phyloP scores from a whole-genome alignment of 176 grass and related monocot species.

The Elaeis guineensis region DNA sequence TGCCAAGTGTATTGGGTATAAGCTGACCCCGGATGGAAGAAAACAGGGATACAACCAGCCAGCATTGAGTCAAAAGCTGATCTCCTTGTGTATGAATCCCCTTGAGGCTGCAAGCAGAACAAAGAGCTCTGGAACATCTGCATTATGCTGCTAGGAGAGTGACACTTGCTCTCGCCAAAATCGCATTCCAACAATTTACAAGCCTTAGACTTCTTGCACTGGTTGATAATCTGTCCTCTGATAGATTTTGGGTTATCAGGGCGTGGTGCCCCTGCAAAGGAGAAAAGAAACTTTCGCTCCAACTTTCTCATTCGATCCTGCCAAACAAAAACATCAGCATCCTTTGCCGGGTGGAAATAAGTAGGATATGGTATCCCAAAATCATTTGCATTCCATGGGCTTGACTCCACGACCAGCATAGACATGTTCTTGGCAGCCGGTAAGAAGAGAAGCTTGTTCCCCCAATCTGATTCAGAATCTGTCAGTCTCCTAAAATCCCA shows the following conservation, averaged over 20 bases:
- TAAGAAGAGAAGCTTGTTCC: constrained; percentile 81
- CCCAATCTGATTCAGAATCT: constrained; percentile 66
- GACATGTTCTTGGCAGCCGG: constrained; percentile 91
- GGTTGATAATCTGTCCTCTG: constrained; percentile 69
- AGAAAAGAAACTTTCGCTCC: constrained; percentile 76
- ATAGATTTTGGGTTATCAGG: constrained; percentile 84
- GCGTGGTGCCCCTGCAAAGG: constrained; percentile 83
- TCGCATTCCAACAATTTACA: constrained; percentile 90
- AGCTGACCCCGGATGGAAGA: constrained; percentile 95
- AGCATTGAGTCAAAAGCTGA: constrained; percentile 92
- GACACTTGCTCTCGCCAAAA: constrained; percentile 93
- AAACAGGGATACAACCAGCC: constrained; percentile 93
- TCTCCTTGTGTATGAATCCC: constrained; percentile 88
- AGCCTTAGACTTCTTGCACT: constrained; percentile 63
- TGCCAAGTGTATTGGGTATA: constrained; percentile 95
- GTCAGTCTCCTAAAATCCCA: constrained; percentile 95
- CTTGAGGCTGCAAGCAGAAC: constrained; percentile 94
- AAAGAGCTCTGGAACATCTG: constrained; percentile 95
- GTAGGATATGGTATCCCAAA: constrained; percentile 86
- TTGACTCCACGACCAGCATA: constrained; percentile 92
- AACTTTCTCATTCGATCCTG: constrained; percentile 91
- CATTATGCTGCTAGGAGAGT: constrained; percentile 84
- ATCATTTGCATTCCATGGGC: constrained; percentile 92
- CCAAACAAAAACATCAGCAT: constrained; percentile 76
- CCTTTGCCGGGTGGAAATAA: constrained; percentile 88